Base-by-base conservation (phyloP, 441 rosid species). In the Gossypium gossypioides region DNA sequence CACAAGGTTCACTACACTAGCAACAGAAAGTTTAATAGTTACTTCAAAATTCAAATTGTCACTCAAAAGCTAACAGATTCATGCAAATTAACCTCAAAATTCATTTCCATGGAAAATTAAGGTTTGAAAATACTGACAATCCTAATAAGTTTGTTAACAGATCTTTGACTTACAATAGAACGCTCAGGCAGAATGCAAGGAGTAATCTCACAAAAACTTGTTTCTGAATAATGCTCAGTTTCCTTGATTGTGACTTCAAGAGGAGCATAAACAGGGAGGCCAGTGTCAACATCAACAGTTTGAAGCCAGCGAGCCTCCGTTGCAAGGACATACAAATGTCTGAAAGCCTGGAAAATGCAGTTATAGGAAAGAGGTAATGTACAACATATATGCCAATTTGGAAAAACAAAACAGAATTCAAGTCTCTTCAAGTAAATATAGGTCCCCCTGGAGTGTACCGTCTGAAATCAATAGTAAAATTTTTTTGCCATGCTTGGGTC, bases 121-220 rank as follows among this genome's bases (percentile, higher is more conserved):
- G 40, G 46, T 13, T 18, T 18, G 8, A 55, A 56, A 22, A 37
- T 42, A 25, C 22, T 9, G 74, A 22, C 50, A 16, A 16, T 56
- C 12, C 19, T 12, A 4, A 1, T 13, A 66, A 67, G 50, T 48
- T 40, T 60, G 48, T 60, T 18, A 25, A 27, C 62, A 54, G 62
- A 62, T 48, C 57, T 60, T 22, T 21, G 55, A 82, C 99, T 92
- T 87, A 95, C 99, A 79, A 85, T 79, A 76, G 93, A 84, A 73
- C 98, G 99, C 83, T 95, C 97, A 13, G 98, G 99, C 78, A 95
- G 84, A 86, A 91, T 86, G 81, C 96, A 95, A 4, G 98, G 99
- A 40, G 95, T 91, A 77, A 95, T 85, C 80, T 91, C 98, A 81
- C 89, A 84, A 82, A 81, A 92, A 57, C 89, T 89, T 80, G 99